Evolutionary conservation across 1,284 basidiomycete genomes (phyloP).

Genomic region (Neolentinus lepideus): DNA sequence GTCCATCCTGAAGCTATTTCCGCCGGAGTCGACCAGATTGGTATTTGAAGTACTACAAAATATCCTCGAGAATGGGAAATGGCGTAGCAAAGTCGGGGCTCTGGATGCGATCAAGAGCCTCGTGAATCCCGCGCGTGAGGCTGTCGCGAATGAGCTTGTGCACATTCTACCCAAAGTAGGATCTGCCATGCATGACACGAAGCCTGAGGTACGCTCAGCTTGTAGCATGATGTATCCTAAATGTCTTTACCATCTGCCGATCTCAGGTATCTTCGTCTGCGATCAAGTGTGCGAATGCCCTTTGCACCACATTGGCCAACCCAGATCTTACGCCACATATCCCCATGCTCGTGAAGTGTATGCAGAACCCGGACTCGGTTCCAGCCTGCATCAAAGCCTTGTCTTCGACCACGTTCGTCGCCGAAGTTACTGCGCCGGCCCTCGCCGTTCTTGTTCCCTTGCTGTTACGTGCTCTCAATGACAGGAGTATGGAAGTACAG

Average conservation of each 20-base stretch:
- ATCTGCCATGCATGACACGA: constrained; percentile 94
- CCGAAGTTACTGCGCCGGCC: constrained; percentile 94
- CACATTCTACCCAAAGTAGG: constrained; percentile 85
- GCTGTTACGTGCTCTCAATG: constrained; percentile 88
- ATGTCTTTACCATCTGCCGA: not conserved
- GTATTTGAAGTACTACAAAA: constrained; percentile 70
- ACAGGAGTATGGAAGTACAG: constrained; percentile 94
- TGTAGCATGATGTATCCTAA: constrained; percentile 2
- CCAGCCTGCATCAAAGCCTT: constrained; percentile 94
- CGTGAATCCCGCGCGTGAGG: constrained; percentile 67
- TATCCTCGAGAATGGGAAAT: constrained; percentile 83
- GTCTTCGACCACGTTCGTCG: constrained; percentile 93
- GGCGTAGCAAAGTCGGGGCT: constrained; percentile 93
- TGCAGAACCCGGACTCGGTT: constrained; percentile 86
- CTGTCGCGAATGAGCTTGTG: constrained; percentile 82
- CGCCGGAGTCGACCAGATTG: constrained; percentile 76
- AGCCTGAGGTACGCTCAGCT: constrained; percentile 66
- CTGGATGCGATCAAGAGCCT: constrained; percentile 81
- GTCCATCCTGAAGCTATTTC: constrained; percentile 77
- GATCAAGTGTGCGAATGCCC: constrained; percentile 86
- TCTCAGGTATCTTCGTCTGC: constrained; percentile 81
- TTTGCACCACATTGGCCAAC: constrained; percentile 92
- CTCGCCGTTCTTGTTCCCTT: constrained; percentile 95
- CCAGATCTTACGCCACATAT: constrained; percentile 92
- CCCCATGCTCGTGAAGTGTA: constrained; percentile 87